These are phyloP conservation scores for Ophiostoma piceae DNA, from an alignment of 2,329 filamentous ascomycete genomes.

Conservation along the genomic window DNA sequence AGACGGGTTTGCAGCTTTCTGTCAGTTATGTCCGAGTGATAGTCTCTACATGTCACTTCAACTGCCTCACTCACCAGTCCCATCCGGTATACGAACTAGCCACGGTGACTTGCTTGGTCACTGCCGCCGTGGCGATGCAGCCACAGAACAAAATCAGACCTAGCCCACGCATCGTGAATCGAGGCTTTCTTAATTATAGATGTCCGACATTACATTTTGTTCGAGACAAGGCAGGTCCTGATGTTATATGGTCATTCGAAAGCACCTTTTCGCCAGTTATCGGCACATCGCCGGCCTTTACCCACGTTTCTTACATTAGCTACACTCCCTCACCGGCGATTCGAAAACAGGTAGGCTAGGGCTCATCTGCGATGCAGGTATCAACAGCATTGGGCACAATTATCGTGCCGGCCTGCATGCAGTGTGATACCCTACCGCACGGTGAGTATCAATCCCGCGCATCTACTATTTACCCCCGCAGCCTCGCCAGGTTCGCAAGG, in stretches of 20 bases:
- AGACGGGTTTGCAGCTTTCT: neutral
- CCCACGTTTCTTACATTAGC: neutral
- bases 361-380: neutral
- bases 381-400: neutral
- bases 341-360: neutral
- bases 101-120: neutral
- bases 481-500: neutral
- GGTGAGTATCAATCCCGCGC: neutral
- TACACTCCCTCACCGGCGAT: neutral
- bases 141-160: too few relatives aligned
- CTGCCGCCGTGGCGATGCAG: neutral
- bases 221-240: neutral
- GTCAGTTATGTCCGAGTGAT: neutral
- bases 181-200: neutral
- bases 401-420: neutral
- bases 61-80: neutral
- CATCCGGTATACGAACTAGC: neutral
- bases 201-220: neutral
- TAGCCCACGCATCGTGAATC: too few relatives aligned
- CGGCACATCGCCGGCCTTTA: neutral
- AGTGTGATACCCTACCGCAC: neutral
- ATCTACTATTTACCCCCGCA: neutral
- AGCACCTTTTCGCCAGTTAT: neutral
- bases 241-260: too few relatives aligned
- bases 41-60: neutral